Base-by-base conservation (phyloP, 441 rosid genomes). In the Pelargonium myrrhifolium region DNA sequence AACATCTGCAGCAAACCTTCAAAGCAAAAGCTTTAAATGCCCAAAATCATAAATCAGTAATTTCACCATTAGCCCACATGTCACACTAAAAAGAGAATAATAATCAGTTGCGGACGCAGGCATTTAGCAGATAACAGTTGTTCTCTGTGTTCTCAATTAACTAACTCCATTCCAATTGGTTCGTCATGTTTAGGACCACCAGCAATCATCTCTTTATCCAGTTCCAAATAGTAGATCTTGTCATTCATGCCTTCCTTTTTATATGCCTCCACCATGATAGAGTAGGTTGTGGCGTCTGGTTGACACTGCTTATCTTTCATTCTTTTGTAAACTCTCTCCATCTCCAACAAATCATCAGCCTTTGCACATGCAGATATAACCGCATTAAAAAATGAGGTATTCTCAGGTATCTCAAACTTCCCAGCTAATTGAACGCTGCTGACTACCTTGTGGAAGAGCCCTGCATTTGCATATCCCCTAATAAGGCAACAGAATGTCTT, bases 401-500 rank as follows among this genome's bases (percentile, higher is more conserved):
- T 85, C 83, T 90, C 93, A 0, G 90, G 79, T 73, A 93, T 85
- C 81, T 89, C 90, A 64, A 82, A 83, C 84, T 80, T 93, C 4
- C 88, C 81, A 49, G 94, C 97, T 75, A 90, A 62, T 71, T 78
- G 83, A 64, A 88, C 95, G 35, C 81, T 75, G 82, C 85, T 76
- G 55, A 90, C 81, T 42, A 89, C 96, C 79, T 90, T 90, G 31
- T 89, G 93, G 82, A 85, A 93, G 49, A 90, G 82, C 69, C 95
- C 90, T 0, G 89, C 95, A 72, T 87, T 89, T 39, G 93, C 92
- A 68, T 83, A 89, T 63, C 98, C 97, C 2, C 83, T 81, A 2
- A 93, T 86, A n/a, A 93, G 96, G 69, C 89, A 89, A 60, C 92
- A 90, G 58, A 93, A 86, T 0, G 99, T 93, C 81, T 89, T 90